Base-by-base conservation (phyloP, 2,329 filamentous ascomycete genomes). In the Venturia aucupariae region DNA sequence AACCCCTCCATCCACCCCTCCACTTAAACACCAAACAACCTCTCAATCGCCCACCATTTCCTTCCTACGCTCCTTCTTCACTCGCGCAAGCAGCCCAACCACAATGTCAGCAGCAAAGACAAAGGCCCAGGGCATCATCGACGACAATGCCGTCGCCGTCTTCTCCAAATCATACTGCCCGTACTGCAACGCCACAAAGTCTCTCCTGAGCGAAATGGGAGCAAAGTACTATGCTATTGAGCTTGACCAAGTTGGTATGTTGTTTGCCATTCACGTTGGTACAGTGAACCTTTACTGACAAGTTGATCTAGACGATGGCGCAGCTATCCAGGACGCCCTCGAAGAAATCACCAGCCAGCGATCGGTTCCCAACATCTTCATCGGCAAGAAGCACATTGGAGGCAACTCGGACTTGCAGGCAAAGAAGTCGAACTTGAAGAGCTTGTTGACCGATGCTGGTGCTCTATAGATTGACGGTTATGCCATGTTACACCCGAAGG, bases 101-200 rank as follows among this genome's bases (percentile, higher is more conserved):
- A 84, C 79, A 72, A 95, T 96, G 90, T 87, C 90, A 73, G 85
- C 89, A 75, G 90, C 90, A 73, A 90, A 90, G 79, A 82, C 84
- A 68, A 95, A 95, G 79, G 90, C 90, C 67, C 86, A 96, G 78
- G 77, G 81, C 73, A 87, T 97, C 79, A 96, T 97, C 77, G 86
- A 94, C 78, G 87, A 92, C 74, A 94, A 96, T 80, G 79, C 86
- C 71, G 92, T 96, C 76, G 87, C 94, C 72, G 90, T 99, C 75
- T 99, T 99, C 84, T 92, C 89, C 79, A 99, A 99, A 82, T 90
- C 88, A 19, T 96, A 91, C 81, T 99, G 94, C 84, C 92, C 92
- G 15, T 95, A 96, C 84, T 97, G 93, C 84, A 82, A 79, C 65
- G 82, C 86, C 66, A 86, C 88, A 70, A 97, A 97, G 86, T 73